Evolutionary conservation across 495 filamentous ascomycete species (phyloP), one percentile per base, ranked within the genome.

Genomic region (Viridothelium virens): DNA sequence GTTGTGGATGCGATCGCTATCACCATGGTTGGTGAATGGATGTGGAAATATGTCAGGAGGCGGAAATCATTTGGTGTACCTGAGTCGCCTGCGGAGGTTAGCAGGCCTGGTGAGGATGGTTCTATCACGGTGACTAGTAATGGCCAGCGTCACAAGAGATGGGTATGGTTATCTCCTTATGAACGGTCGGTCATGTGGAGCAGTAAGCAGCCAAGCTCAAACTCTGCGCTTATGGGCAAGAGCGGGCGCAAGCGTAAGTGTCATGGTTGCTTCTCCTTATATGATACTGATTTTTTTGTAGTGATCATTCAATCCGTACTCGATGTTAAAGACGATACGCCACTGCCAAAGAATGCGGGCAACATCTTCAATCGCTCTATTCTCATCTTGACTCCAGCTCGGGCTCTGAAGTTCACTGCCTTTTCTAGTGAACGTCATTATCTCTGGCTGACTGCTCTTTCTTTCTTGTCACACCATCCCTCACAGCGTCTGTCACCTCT

Each of bases 21-120:
- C 70, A 96, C 94, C 4, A 98, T 97, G 94, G 91, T 97, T 56
- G 94, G 94, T 39, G 94, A 97, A 72, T 98, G 94, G 94, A 97
- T 98, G 94, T 97, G 88, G 84, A 98, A 98, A 73, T 97, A 97
- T 73, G 89, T 97, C 48, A 85, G 94, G 48, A 85, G 91, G 74
- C 85, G 94, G 68, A 96, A 90, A 76, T 94, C 94, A 1, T 97
- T 98, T 76, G 89, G 90, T 44, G 86, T 95, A 53, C 77, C 84
- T 3, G 92, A 97, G 64, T 78, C 80, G 39, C 82, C 84, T 38
- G 67, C 62, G 77, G 82, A 81, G 63, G 81, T 83, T 63, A 84
- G 84, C 14, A 65, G 66, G 37, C 63, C 67, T 3, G 75, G 71
- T 34, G 70, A 74, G 65, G 83, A 83, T 71, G 79, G 82, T 50